Evolutionary conservation across 305 asterid genomes (phyloP), one percentile per base, ranked within the genome.

Genomic region (Fraxinus ornus): DNA sequence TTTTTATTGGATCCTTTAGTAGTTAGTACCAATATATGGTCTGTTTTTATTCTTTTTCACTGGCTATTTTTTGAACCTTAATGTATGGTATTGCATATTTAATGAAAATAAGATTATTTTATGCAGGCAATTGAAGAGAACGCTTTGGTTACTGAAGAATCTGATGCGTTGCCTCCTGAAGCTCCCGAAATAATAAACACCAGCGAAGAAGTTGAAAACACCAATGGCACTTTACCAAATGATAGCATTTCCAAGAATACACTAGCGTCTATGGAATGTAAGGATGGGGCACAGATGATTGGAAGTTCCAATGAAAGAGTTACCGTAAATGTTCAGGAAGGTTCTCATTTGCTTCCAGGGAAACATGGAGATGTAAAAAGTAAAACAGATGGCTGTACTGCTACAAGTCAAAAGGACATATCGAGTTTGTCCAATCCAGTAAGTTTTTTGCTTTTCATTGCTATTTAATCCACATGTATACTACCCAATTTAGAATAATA

Each of bases 101-200:
- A 77, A 55, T 15, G 77, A 36, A 79, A 72, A 44, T 80, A 60
- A 79, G 78, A 55, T 74, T 36, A 74, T 76, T 75, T 79, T 80
- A 52, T 85, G 84, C 94, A 95, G 98, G 88, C 82, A 78, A 84
- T 86, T 85, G 89, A 83, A 84, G 91, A 86, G 64, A 86, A 83
- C 7, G 21, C 87, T 70, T 57, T 83, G 84, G 86, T 86, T 68
- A 77, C 90, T 75, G 94, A 88, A 77, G 91, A 83, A 72, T 83
- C 90, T 80, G 92, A 89, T 75, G 83, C 77, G 44, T 57, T 78
- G 80, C 89, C 88, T 80, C 77, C 88, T 62, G 96, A 91, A 86
- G 80, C 85, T 76, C 81, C 94, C 75, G 91, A 89, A 78, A 71
- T 83, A 75, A 57, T 75, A 39, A 81, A 86, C 83, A 82, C 77